phyloP scores from a whole-genome alignment of 345 rosid genomes.

The Ceriops decandra region DNA sequence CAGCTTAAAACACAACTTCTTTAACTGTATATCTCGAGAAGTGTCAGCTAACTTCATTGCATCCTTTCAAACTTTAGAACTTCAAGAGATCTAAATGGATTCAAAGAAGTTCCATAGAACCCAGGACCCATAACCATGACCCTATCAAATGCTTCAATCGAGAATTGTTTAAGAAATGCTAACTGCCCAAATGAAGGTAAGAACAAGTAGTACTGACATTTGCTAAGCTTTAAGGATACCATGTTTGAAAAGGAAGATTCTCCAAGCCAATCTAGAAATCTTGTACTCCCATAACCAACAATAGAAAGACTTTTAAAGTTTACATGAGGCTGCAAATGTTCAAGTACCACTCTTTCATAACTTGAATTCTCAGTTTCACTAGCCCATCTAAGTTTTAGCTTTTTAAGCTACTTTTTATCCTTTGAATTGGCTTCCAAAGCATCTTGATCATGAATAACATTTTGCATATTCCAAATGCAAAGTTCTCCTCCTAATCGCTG shows the following conservation, averaged over 20 bases:
- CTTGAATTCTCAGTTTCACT: not conserved
- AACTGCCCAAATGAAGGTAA: slow-evolving; percentile 11
- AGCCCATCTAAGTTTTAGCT: slow-evolving; percentile 4
- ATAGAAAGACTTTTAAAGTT: not conserved
- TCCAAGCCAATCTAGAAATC: slow-evolving; percentile 13
- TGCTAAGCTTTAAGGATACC: not conserved
- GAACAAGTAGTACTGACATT: not conserved
- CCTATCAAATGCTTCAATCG: not conserved
- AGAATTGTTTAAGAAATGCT: slow-evolving; percentile 1
- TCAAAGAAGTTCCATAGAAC: slow-evolving; percentile 10
- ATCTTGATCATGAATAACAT: slow-evolving; percentile 5
- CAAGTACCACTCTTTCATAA: slow-evolving; percentile 2
- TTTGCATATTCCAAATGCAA: slow-evolving; percentile 7
- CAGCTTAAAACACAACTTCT: slow-evolving; percentile 8
- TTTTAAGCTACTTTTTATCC: slow-evolving; percentile 6
- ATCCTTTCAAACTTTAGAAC: slow-evolving; percentile 13
- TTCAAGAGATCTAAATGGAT: slow-evolving; percentile 17
- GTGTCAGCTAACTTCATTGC: slow-evolving; percentile 1
- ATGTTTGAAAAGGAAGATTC: slow-evolving; percentile 4
- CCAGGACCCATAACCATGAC: not conserved
- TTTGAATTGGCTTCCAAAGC: slow-evolving; percentile 17
- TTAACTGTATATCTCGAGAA: not conserved
- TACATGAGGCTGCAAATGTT: slow-evolving; percentile 7
- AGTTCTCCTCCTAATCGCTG: slow-evolving; percentile 10
- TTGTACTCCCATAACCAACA: slow-evolving; percentile 3